phyloP scores from a whole-genome alignment of 345 rosid genomes.

The Populus ilicifolia region DNA sequence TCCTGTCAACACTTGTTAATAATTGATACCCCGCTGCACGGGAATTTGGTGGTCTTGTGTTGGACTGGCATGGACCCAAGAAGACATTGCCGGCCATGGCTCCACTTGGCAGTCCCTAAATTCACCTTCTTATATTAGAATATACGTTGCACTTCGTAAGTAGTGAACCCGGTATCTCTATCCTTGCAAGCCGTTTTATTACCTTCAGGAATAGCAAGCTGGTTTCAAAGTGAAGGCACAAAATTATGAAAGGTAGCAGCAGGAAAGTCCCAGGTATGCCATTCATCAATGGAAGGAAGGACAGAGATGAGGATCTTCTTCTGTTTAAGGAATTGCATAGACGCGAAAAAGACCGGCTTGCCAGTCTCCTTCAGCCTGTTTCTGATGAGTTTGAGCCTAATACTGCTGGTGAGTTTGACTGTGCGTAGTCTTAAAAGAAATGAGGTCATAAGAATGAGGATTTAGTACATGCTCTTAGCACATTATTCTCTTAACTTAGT shows the following conservation, averaged over 20 bases:
- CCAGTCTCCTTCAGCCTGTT: slow-evolving; percentile 56
- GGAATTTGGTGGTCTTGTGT: no score
- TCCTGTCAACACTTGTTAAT: no score
- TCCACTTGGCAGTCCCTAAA: background rate
- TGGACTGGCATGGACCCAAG: no score
- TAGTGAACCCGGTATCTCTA: background rate
- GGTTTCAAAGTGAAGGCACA: background rate
- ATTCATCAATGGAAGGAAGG: slow-evolving; percentile 11
- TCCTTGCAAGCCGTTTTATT: background rate
- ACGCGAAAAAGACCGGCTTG: slow-evolving; percentile 38
- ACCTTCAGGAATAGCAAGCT: background rate
- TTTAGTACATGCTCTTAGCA: background rate
- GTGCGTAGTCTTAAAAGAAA: background rate
- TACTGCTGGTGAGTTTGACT: background rate
- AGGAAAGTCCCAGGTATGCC: background rate
- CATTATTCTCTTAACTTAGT: background rate
- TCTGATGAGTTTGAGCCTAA: slow-evolving; percentile 55
- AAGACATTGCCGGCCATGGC: background rate
- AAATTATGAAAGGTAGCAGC: slow-evolving; percentile 8
- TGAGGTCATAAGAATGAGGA: background rate
- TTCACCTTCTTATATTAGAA: background rate
- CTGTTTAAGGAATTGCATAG: slow-evolving; percentile 52
- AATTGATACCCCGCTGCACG: no score
- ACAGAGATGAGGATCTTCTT: slow-evolving; percentile 50
- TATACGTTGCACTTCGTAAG: background rate